A percentile compares a stretch with the other conserved stretches of the same genome.
phyloP scores from a whole-genome alignment of 768 basidiomycete species.

The Hericium rajendrae region DNA sequence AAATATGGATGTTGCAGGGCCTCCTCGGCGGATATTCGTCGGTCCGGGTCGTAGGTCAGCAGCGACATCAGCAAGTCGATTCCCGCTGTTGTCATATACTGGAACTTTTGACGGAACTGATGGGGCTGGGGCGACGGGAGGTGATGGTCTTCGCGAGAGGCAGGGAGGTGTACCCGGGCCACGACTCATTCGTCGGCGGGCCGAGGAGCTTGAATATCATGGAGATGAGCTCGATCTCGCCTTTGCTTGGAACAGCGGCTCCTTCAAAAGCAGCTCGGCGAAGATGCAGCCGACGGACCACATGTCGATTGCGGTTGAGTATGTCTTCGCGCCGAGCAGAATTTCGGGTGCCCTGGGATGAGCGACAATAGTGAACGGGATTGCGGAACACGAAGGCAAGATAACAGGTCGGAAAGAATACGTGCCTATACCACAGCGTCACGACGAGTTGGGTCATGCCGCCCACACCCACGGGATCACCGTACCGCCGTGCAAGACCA shows the following conservation, averaged over 20 bases:
- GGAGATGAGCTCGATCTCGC: slow-evolving; percentile 83
- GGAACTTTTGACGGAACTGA: slow-evolving; percentile 80
- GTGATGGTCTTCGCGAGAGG: slow-evolving; percentile 76
- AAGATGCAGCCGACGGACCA: slow-evolving; percentile 99
- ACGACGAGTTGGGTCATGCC: slow-evolving; percentile 98
- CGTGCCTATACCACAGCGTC: slow-evolving; percentile 96
- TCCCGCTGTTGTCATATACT: slow-evolving; percentile 73
- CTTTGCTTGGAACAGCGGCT: slow-evolving; percentile 95
- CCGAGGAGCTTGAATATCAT: slow-evolving; percentile 96
- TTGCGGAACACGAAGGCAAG: background rate
- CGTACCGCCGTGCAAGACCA: slow-evolving; percentile 90
- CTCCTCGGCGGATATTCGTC: slow-evolving; percentile 81
- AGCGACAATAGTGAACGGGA: slow-evolving; percentile 1
- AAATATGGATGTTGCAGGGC: slow-evolving; percentile 91
- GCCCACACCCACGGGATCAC: slow-evolving; percentile 93
- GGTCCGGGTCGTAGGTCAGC: slow-evolving; percentile 82
- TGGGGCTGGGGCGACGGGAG: slow-evolving; percentile 66
- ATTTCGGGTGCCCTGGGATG: slow-evolving; percentile 82
- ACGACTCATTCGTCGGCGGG: slow-evolving; percentile 76
- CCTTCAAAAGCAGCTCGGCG: slow-evolving; percentile 88
- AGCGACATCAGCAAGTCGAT: slow-evolving; percentile 76
- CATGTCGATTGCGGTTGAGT: slow-evolving; percentile 93
- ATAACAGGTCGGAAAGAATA: slow-evolving; percentile 9
- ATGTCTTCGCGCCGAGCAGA: slow-evolving; percentile 83
- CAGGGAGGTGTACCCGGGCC: slow-evolving; percentile 76